phyloP scores from a whole-genome alignment of 148 eudicot genomes.

The Rhododendron williamsianum region DNA sequence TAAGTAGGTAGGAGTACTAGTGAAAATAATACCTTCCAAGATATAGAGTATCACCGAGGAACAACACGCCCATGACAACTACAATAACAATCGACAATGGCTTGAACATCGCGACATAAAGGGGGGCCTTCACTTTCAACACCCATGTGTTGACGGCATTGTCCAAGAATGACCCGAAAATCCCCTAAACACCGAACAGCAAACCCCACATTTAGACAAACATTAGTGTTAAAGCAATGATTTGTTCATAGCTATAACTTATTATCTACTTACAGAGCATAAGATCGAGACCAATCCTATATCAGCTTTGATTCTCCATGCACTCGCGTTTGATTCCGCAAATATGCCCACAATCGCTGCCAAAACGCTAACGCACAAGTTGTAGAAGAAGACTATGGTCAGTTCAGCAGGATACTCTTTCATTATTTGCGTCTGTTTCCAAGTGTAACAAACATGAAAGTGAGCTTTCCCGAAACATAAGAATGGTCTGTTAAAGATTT shows the following conservation, averaged over 20 bases:
- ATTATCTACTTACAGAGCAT: constrained; percentile 41
- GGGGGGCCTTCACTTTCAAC: too few relatives aligned
- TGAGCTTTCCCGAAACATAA: background rate
- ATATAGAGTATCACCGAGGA: constrained; percentile 62
- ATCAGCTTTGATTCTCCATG: constrained; percentile 45
- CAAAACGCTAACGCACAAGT: constrained; percentile 31
- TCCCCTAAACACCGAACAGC: constrained; percentile 19
- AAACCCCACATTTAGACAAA: background rate
- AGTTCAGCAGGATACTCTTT: constrained; percentile 62
- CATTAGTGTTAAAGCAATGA: background rate
- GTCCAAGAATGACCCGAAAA: constrained; percentile 37
- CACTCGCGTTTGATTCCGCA: constrained; percentile 28
- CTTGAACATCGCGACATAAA: constrained; percentile 35
- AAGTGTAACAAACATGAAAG: constrained; percentile 5
- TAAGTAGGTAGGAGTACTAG: background rate
- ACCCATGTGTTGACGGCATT: background rate
- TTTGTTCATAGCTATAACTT: background rate
- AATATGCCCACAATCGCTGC: constrained; percentile 38
- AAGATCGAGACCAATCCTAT: constrained; percentile 46
- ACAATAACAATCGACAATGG: too few relatives aligned
- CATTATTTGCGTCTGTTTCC: constrained; percentile 46
- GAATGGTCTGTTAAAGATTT: background rate
- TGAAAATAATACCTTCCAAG: constrained; percentile 56
- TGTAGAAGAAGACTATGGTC: constrained; percentile 53
- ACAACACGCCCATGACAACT: constrained; percentile 56